phyloP scores from a whole-genome alignment of 352 stramenopile genomes.

The Pythium coloratum region DNA sequence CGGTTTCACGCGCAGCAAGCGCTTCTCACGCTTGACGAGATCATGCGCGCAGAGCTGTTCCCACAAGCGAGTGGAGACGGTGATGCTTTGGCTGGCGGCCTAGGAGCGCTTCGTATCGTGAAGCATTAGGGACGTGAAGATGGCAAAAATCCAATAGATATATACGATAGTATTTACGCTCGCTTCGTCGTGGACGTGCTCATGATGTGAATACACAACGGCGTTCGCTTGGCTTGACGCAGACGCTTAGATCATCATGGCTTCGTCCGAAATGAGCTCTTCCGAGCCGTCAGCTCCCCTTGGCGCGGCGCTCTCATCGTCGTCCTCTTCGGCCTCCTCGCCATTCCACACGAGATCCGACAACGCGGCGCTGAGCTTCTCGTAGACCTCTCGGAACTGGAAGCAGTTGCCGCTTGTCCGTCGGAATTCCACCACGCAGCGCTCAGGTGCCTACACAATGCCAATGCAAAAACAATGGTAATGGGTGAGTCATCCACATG shows the following conservation, averaged over 20 bases:
- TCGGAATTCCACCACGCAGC: constrained; percentile 71
- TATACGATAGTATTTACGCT: constrained; percentile 13
- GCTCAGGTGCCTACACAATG: constrained; percentile 39
- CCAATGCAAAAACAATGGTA: constrained; percentile 7
- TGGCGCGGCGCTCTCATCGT: constrained; percentile 13
- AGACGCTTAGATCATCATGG: constrained; percentile 72
- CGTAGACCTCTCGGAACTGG: constrained; percentile 75
- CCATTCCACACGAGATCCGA: constrained; percentile 55
- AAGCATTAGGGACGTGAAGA: constrained; percentile 24
- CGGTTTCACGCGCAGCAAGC: constrained; percentile 65
- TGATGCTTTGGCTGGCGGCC: constrained; percentile 32
- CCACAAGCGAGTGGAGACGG: constrained; percentile 40
- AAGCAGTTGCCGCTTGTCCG: constrained; percentile 67
- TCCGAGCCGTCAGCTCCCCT: constrained; percentile 36
- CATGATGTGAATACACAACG: background rate
- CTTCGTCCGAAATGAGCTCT: constrained; percentile 78
- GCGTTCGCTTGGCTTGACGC: background rate
- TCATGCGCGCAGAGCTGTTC: constrained; percentile 82
- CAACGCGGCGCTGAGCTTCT: constrained; percentile 55
- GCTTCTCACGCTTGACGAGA: constrained; percentile 46
- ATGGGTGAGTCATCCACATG: constrained; percentile 3
- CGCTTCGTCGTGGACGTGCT: background rate
- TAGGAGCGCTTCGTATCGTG: constrained; percentile 54
- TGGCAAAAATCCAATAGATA: constrained; percentile 14
- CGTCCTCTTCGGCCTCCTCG: constrained; percentile 33